These are phyloP conservation scores for Trapa bicornis DNA, from an alignment of 345 rosid species.

Conservation along the genomic window DNA sequence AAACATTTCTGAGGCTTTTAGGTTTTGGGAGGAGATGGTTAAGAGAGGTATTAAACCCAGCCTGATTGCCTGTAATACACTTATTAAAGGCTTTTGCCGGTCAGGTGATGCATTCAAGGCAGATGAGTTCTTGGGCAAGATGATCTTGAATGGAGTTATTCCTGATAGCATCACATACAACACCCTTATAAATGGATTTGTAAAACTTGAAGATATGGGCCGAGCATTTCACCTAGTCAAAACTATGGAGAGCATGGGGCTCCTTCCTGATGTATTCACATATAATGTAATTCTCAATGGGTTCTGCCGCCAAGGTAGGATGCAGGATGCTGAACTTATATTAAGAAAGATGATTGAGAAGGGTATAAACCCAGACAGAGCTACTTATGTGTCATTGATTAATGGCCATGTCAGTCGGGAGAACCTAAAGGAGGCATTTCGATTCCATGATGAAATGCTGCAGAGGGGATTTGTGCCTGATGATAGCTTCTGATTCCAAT, in stretches of 20 bases:
- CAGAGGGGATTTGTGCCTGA: constrained; percentile 74
- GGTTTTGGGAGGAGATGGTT: constrained; percentile 75
- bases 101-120: constrained; percentile 51
- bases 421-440: constrained; percentile 68
- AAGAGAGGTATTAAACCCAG: constrained; percentile 43
- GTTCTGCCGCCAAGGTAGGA: constrained; percentile 59
- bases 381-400: constrained; percentile 57
- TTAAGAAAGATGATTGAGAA: constrained; percentile 54
- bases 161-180: constrained; percentile 56
- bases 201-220: constrained; percentile 55
- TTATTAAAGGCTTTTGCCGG: constrained; percentile 67
- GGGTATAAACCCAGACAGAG: constrained; percentile 50
- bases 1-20: constrained; percentile 36
- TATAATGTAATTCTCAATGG: constrained; percentile 55
- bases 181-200: constrained; percentile 57
- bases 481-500: constrained; percentile 28
- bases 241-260: constrained; percentile 52
- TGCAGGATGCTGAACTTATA: constrained; percentile 58
- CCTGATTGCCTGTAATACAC: constrained; percentile 47
- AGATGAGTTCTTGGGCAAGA: constrained; percentile 45
- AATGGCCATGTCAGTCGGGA: constrained; percentile 67
- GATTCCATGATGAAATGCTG: constrained; percentile 77
- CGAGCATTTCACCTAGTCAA: constrained; percentile 42
- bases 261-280: constrained; percentile 46
- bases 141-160: constrained; percentile 42